Conservation (phyloP, 2,329 filamentous ascomycete species). For the Graphium sp. region DNA sequence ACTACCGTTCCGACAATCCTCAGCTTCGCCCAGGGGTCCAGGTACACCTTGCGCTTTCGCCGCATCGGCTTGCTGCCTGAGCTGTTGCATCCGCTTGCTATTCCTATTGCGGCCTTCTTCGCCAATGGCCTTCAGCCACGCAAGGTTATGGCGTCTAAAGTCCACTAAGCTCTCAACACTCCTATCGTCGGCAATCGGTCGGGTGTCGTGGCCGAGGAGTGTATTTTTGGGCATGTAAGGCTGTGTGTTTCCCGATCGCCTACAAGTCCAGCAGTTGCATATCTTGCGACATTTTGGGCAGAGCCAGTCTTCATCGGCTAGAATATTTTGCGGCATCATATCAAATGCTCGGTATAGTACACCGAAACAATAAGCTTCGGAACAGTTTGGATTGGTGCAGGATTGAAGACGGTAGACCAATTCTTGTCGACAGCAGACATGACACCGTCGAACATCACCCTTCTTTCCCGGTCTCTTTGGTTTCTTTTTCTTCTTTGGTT, state of each 20-base stretch:
- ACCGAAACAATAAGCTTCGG: constrained; percentile 78
- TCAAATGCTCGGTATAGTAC: constrained; percentile 84
- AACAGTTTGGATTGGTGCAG: constrained; percentile 55
- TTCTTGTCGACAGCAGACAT: constrained; percentile 69
- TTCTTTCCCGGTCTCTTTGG: constrained; percentile 34
- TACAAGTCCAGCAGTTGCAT: constrained; percentile 75
- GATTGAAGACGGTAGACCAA: constrained; percentile 71
- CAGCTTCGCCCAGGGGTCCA: too few species aligned
- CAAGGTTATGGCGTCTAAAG: constrained; percentile 75
- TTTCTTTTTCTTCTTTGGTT: constrained; percentile 44
- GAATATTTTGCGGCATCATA: constrained; percentile 64
- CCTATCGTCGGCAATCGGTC: constrained; percentile 73
- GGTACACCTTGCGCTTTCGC: constrained; percentile 28
- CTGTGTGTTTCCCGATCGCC: constrained; percentile 44
- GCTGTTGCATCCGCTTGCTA: constrained; percentile 37
- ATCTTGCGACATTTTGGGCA: constrained; percentile 77
- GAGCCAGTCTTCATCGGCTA: constrained; percentile 70
- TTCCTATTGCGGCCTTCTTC: constrained; percentile 40
- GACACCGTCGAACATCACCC: constrained; percentile 47
- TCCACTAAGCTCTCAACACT: constrained; percentile 85
- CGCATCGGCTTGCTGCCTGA: constrained; percentile 37
- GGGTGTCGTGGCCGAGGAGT: constrained; percentile 79
- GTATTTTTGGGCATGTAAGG: constrained; percentile 82
- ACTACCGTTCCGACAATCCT: too few species aligned
- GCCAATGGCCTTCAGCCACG: constrained; percentile 52